Conservation (phyloP, 768 basidiomycete species). For the Pleurotus ostreatus region DNA sequence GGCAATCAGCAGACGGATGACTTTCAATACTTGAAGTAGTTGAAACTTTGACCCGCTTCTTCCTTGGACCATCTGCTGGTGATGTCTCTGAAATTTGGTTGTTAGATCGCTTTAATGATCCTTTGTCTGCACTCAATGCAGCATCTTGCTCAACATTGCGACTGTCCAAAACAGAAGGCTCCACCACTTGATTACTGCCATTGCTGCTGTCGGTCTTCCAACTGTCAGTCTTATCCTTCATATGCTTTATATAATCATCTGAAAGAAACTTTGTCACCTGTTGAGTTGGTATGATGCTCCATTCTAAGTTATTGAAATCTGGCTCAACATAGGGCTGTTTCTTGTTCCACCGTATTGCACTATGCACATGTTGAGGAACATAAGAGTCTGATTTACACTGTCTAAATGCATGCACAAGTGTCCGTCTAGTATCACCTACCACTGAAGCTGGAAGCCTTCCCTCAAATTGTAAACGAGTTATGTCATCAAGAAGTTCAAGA, state of each 20-base stretch:
- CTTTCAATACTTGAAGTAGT: neutral
- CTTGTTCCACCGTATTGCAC: conserved; percentile 15
- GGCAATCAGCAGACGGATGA: neutral
- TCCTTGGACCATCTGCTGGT: neutral
- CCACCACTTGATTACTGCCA: too few relatives aligned
- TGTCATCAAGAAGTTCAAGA: conserved; percentile 30
- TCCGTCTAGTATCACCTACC: conserved; percentile 15
- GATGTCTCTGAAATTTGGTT: neutral
- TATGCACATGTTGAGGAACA: conserved; percentile 14
- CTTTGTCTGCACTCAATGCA: neutral
- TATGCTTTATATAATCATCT: neutral
- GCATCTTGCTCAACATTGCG: neutral
- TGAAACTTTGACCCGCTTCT: neutral
- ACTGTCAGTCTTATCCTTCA: neutral
- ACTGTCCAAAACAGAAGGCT: neutral
- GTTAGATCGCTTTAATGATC: neutral
- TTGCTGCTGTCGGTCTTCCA: too few relatives aligned
- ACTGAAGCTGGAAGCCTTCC: conserved; percentile 13
- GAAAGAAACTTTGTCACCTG: conserved; percentile 1
- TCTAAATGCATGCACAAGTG: conserved; percentile 17
- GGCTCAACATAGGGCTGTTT: conserved; percentile 12
- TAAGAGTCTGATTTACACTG: conserved; percentile 17
- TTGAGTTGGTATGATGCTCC: conserved; percentile 3
- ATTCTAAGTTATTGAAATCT: neutral
- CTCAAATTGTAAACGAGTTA: conserved; percentile 21